A percentile compares a stretch with the other conserved stretches of the same genome.
Conservation (phyloP, 495 filamentous ascomycete genomes). For the Aspergillus bertholletiae region DNA sequence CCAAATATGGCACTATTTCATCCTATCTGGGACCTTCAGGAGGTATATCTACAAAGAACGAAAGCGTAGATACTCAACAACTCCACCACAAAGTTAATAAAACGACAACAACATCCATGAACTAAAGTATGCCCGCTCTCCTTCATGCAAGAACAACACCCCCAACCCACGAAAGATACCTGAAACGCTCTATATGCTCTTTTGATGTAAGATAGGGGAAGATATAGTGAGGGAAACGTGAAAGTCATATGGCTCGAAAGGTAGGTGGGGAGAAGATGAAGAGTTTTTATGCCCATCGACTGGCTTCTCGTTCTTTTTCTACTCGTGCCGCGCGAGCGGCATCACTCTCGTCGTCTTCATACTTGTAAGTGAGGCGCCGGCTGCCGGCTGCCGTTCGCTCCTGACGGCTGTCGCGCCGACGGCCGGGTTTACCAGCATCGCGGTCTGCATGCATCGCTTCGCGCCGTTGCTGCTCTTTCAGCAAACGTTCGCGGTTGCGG, state of each 20-base stretch:
- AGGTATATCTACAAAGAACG: constrained; percentile 1
- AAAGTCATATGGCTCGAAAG: neutral
- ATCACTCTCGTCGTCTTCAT: constrained; percentile 54
- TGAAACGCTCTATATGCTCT: constrained; percentile 1
- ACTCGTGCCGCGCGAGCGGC: constrained; percentile 40
- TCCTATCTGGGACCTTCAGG: neutral
- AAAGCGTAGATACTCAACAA: neutral
- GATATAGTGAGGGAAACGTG: neutral
- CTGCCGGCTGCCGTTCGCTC: constrained; percentile 47
- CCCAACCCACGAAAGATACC: neutral
- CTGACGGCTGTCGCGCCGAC: constrained; percentile 48
- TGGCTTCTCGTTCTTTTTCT: constrained; percentile 46
- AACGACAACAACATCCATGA: neutral
- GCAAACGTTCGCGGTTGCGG: constrained; percentile 68
- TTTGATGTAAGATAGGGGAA: neutral
- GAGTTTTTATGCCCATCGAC: constrained; percentile 25
- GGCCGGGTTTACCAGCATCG: constrained; percentile 40
- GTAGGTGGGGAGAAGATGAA: neutral
- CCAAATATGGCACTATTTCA: neutral
- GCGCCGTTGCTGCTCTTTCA: constrained; percentile 75
- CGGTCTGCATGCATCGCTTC: constrained; percentile 49
- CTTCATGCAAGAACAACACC: neutral
- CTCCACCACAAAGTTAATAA: neutral
- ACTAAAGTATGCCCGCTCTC: neutral
- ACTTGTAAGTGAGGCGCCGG: constrained; percentile 54